Base-by-base conservation (phyloP, 352 stramenopile genomes). In the Halophytophthora polymorphica region DNA sequence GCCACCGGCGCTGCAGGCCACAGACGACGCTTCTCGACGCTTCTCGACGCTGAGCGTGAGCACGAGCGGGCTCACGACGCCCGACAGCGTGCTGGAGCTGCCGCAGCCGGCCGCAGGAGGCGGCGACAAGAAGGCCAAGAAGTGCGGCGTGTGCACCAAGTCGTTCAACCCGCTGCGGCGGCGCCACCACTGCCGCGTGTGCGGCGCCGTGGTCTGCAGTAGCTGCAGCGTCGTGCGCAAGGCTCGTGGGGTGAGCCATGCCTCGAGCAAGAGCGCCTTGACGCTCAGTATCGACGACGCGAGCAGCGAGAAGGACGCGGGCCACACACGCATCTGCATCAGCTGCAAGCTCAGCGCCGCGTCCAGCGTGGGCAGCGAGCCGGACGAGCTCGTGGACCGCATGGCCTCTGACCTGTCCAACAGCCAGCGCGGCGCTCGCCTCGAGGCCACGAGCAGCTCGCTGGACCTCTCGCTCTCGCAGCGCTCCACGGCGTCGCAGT, bases 141-240 rank as follows among this genome's bases (percentile, higher is more conserved):
- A 88, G 57, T 92, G 83, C 56, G 70, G 75, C 0, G 65, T 87
- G 2, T 94, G 81, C 55, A 74, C 71, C 49, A 94, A 92, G 68
- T 84, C 68, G 50, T 94, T 94, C 55, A 92, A 90, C 50, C 76
- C 79, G 25, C 58, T 94, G 50, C 79, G 79, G 11, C 67, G 83
- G 22, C 79, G 82, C 7, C 84, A 90, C 66, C 69, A 80, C 43
- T 92, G 83, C 60, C 75, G 77, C 25, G 60, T 73, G 50, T 94
- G 81, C 37, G 70, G 65, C 6, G 62, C 58, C 19, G 66, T 86
- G 18, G 66, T 92, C 15, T 92, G 81, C 62, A 77, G 69, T 22
- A 76, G 84, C 47, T 94, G 83, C 68, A 85, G 76, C 44, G 77
- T 90, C 48, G 56, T 76, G 39, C 72, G 73, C 12, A 29, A 50